These are phyloP conservation scores for Tardiomyces depauwii DNA, from an alignment of 1,139 yeast species.

Conservation along the genomic window DNA sequence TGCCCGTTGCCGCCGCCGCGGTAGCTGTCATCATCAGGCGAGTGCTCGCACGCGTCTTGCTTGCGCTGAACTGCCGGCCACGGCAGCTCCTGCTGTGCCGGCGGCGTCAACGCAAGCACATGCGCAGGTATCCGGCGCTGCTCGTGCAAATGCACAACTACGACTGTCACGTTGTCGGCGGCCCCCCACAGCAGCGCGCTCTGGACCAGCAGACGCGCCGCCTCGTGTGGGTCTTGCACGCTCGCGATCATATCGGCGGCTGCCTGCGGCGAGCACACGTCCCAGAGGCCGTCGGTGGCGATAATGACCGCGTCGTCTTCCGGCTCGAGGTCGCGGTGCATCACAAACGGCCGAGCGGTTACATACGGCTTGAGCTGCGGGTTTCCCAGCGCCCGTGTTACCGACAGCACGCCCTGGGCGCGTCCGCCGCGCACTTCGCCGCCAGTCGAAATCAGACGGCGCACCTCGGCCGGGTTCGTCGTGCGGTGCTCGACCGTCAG, in stretches of 20 bases:
- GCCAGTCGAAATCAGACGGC: conserved; percentile 65
- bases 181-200: conserved; percentile 63
- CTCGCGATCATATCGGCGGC: conserved; percentile 57
- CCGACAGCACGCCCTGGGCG: conserved; percentile 93
- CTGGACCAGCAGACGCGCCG: conserved; percentile 55
- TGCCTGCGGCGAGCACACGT: conserved; percentile 60
- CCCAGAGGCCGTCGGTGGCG: conserved; percentile 94
- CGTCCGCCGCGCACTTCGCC: conserved; percentile 84
- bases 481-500: conserved; percentile 94
- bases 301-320: conserved; percentile 62
- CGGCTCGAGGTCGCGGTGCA: conserved; percentile 17
- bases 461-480: conserved; percentile 64
- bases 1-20: too few species aligned
- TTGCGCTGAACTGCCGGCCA: background rate
- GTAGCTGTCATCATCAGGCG: too few species aligned
- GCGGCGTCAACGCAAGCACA: background rate
- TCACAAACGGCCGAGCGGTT: conserved; percentile 38
- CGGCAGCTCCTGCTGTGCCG: background rate
- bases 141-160: conserved; percentile 39
- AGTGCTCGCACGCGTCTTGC: too few species aligned
- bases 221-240: conserved; percentile 42
- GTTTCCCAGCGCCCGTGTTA: conserved; percentile 92
- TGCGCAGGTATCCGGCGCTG: background rate
- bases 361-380: conserved; percentile 48
- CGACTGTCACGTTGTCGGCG: conserved; percentile 76